Evolutionary conservation across 1,139 yeast species (phyloP).

Genomic region (Zygosaccharomyces sapae): DNA sequence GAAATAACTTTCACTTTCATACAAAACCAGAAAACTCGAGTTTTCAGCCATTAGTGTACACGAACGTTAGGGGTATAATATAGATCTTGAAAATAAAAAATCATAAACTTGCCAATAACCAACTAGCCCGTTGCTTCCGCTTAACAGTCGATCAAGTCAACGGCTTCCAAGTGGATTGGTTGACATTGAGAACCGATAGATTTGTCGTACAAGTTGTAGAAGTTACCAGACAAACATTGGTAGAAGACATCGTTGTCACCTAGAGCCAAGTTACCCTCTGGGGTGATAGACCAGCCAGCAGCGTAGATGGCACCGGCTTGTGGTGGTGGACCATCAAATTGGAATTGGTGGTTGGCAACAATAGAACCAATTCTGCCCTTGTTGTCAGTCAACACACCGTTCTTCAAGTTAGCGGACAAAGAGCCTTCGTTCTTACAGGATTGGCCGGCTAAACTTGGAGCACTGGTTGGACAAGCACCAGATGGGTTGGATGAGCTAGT

Average conservation of each 20-base stretch:
- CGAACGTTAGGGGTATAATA: conserved; percentile 7
- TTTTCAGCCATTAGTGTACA: conserved; percentile 3
- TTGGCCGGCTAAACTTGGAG: conserved; percentile 9
- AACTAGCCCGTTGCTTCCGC: background rate
- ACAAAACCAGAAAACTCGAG: background rate
- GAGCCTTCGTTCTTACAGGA: conserved; percentile 53
- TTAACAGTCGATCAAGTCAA: conserved; percentile 62
- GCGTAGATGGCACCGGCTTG: conserved; percentile 87
- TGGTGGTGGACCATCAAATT: conserved; percentile 88
- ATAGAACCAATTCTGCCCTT: conserved; percentile 75
- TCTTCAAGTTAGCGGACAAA: conserved; percentile 52
- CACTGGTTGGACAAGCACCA: conserved; percentile 9
- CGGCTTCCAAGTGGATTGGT: conserved; percentile 59
- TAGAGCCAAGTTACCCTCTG: conserved; percentile 64
- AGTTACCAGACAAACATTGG: conserved; percentile 76
- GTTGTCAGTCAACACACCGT: conserved; percentile 56
- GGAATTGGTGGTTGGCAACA: conserved; percentile 85
- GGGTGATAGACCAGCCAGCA: conserved; percentile 72
- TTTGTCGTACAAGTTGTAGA: conserved; percentile 80
- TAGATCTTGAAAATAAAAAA: background rate
- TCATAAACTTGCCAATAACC: background rate
- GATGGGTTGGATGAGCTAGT: conserved; percentile 8
- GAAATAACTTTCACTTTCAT: conserved; percentile 5
- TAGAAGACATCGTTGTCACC: conserved; percentile 64
- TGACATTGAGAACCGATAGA: conserved; percentile 63